A percentile compares a stretch with the other conserved stretches of the same genome.
These are phyloP conservation scores for Pseudocercospora vitis DNA, from an alignment of 2,329 filamentous ascomycete species.

Conservation along the genomic window DNA sequence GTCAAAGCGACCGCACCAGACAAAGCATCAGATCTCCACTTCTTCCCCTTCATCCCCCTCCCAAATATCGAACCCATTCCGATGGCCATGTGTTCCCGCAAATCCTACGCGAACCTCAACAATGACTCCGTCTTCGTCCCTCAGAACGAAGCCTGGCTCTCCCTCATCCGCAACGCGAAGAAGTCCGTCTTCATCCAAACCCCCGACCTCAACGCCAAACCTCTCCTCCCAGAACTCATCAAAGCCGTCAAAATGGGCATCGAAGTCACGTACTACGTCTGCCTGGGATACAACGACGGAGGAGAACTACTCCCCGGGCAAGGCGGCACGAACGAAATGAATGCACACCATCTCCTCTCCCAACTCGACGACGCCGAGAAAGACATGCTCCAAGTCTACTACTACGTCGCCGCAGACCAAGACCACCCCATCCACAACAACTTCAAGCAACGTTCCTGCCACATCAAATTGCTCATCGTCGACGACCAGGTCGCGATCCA, in stretches of 20 bases:
- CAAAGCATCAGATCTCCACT: conserved; percentile 24
- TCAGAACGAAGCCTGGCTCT: conserved; percentile 74
- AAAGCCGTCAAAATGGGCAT: conserved; percentile 67
- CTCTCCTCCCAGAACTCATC: conserved; percentile 62
- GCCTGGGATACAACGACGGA: conserved; percentile 75
- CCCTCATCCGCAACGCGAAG: conserved; percentile 64
- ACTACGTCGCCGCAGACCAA: conserved; percentile 75
- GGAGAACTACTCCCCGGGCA: conserved; percentile 75
- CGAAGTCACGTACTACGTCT: conserved; percentile 68
- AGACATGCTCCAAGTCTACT: conserved; percentile 54
- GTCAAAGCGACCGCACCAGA: conserved; percentile 50
- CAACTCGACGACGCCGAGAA: conserved; percentile 50
- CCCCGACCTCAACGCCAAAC: conserved; percentile 72
- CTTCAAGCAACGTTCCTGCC: conserved; percentile 67
- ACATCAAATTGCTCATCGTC: conserved; percentile 75
- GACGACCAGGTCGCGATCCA: conserved; percentile 69
- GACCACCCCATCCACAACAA: conserved; percentile 64
- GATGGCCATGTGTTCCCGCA: conserved; percentile 54
- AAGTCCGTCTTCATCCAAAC: conserved; percentile 73
- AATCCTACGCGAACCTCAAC: conserved; percentile 65
- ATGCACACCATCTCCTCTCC: conserved; percentile 60
- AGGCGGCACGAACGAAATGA: conserved; percentile 73
- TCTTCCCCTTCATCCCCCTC: conserved; percentile 60
- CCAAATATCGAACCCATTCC: conserved; percentile 29
- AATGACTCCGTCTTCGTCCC: conserved; percentile 63